These are phyloP conservation scores for Candida suzukii DNA, from an alignment of 805 yeast genomes.

Conservation along the genomic window DNA sequence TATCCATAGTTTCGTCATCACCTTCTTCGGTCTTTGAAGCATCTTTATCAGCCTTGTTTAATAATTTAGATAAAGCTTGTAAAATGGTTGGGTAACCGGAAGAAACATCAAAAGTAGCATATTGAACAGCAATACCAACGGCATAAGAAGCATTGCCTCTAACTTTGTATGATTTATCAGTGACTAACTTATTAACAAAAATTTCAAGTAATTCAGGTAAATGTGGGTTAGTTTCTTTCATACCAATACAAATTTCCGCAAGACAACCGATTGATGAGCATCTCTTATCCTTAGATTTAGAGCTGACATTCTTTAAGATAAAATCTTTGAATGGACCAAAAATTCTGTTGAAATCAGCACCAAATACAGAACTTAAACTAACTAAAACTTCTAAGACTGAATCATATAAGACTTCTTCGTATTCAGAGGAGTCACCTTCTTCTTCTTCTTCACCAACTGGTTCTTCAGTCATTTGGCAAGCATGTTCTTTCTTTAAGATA, in stretches of 20 bases:
- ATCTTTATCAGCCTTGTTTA: conserved; percentile 75
- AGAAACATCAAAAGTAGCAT: conserved; percentile 47
- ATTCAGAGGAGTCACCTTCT: conserved; percentile 45
- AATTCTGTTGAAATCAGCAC: conserved; percentile 63
- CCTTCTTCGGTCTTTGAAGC: conserved; percentile 50
- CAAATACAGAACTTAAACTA: conserved; percentile 68
- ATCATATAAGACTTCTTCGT: conserved; percentile 69
- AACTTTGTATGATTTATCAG: conserved; percentile 77
- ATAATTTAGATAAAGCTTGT: conserved; percentile 57
- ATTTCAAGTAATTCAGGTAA: conserved; percentile 63
- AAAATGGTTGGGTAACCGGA: conserved; percentile 63
- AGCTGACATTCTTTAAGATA: conserved; percentile 47
- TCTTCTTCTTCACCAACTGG: conserved; percentile 47
- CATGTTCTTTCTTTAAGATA: conserved; percentile 75
- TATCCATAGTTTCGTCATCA: conserved; percentile 74
- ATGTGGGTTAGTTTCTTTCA: conserved; percentile 61
- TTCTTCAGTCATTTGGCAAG: conserved; percentile 73
- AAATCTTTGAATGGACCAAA: conserved; percentile 67
- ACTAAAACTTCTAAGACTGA: conserved; percentile 82
- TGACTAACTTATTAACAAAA: conserved; percentile 61
- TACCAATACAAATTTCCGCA: conserved; percentile 80
- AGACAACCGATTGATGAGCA: conserved; percentile 81
- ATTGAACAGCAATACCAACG: conserved; percentile 67
- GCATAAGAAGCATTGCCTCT: conserved; percentile 96
- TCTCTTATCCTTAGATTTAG: conserved; percentile 68